A percentile compares a stretch with the other conserved stretches of the same genome.
Evolutionary conservation across 257 asterid genomes (phyloP).

Genomic region (Thymus quinquecostatus): DNA sequence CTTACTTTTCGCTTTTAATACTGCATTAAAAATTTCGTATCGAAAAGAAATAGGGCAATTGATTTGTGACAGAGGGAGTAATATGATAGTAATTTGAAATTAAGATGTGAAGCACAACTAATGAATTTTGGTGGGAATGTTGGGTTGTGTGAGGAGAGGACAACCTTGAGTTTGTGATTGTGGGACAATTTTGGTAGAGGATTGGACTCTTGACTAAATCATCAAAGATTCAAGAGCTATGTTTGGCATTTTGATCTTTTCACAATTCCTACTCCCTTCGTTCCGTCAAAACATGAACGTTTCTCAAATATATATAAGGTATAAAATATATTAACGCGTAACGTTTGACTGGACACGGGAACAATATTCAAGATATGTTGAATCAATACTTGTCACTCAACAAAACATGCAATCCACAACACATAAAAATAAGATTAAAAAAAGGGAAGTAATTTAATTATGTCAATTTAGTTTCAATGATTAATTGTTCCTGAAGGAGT

Average conservation of each 20-base stretch:
- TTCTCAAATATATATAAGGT: no score
- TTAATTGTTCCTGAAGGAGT: neutral
- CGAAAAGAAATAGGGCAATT: no score
- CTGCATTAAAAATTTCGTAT: no score
- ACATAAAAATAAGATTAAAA: neutral
- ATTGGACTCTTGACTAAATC: slow-evolving; percentile 19
- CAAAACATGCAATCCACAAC: slow-evolving; percentile 36
- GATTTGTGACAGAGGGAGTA: no score
- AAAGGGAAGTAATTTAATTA: neutral
- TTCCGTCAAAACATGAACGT: no score
- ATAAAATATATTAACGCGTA: no score
- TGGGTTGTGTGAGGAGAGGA: slow-evolving; percentile 1
- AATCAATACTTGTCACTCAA: neutral
- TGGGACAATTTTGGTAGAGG: neutral
- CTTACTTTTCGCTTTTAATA: no score
- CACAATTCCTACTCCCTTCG: no score
- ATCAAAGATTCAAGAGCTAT: neutral
- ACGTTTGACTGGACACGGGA: no score
- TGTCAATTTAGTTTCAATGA: neutral
- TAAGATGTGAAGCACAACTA: neutral
- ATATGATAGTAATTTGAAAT: neutral
- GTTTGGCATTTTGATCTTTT: slow-evolving; percentile 12
- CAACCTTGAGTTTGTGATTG: slow-evolving; percentile 1
- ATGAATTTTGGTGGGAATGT: slow-evolving; percentile 9
- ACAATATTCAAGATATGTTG: no score